Evolutionary conservation across 352 stramenopile species (phyloP).

Genomic region (Phytophthora pinifolia): DNA sequence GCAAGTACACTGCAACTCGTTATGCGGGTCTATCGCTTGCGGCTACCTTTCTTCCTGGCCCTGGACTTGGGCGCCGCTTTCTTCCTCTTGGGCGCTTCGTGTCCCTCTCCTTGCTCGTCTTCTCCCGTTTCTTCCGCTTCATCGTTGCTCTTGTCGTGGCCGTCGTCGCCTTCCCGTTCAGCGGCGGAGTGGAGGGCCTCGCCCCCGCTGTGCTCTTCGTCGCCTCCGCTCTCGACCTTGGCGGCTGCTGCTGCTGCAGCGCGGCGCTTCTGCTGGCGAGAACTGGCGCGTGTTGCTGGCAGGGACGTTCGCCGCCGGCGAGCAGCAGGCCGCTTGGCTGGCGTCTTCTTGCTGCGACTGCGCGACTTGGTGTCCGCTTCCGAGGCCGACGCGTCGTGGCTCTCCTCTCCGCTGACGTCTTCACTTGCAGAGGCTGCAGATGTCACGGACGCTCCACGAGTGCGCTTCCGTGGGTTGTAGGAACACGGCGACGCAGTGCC

Average conservation of each 20-base stretch:
- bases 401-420: slow-evolving; percentile 60
- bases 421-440: slow-evolving; percentile 43
- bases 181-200: slow-evolving; percentile 21
- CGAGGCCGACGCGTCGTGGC: slow-evolving; percentile 56
- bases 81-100: slow-evolving; percentile 27
- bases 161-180: slow-evolving; percentile 24
- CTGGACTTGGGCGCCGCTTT: slow-evolving; percentile 36
- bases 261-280: slow-evolving; percentile 62
- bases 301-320: slow-evolving; percentile 47
- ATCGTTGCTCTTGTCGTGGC: slow-evolving; percentile 22
- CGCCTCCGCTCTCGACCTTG: slow-evolving; percentile 30
- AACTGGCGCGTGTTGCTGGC: slow-evolving; percentile 63
- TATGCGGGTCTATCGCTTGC: slow-evolving; percentile 33
- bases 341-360: slow-evolving; percentile 26
- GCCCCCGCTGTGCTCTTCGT: slow-evolving; percentile 35
- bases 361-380: slow-evolving; percentile 44
- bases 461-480: slow-evolving; percentile 38
- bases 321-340: slow-evolving; percentile 34
- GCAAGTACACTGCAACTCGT: background rate
- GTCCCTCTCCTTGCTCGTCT: slow-evolving; percentile 24
- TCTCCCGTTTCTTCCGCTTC: slow-evolving; percentile 21
- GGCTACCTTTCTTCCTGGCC: slow-evolving; percentile 53
- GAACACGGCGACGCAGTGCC: slow-evolving; percentile 32
- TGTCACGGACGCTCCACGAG: slow-evolving; percentile 20
- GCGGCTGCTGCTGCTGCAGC: slow-evolving; percentile 37